Base-by-base conservation (phyloP, 139 green algal genomes). In the Medakamo hakoo region DNA sequence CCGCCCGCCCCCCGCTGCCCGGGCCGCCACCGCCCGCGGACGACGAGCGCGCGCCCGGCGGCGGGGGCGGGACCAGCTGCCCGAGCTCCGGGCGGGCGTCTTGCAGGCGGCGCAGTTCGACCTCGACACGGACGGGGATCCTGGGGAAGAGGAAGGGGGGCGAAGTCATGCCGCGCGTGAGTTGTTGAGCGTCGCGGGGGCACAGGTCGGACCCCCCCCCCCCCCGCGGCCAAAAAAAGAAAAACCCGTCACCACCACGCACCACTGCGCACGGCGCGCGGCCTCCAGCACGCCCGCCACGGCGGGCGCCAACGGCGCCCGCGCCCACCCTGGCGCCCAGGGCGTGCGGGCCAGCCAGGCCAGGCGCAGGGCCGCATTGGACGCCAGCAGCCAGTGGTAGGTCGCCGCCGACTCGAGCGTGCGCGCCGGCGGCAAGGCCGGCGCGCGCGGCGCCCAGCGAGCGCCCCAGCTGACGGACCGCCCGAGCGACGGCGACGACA, bases 111-210 rank as follows among this genome's bases (percentile, higher is more conserved):
- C 85, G 73, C 32, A 92, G 63, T 79, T 93, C 87, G 4, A 78
- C 85, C 71, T 97, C 91, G 5, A 97, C 68, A 0, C 91, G 79
- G 22, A 97, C 81, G 67, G 84, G 91, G 27, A 88, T 71, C 91
- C 91, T 97, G 78, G 93, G 88, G 60, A 84, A 92, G 4, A 67
- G 26, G 4, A 55, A 22, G 27, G 73, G 27, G 22, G 40, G 4
- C 3, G 55, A 26, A 5, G 3, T 19, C 0, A 2, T 18, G 30
- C n/a, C 24, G 31, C 26, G 27, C 5, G 28, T 27, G 20, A 26
- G 57, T 20, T 31, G 3, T 21, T 24, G 30, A 28, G 28, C 4
- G 30, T 31, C 4, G 22, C 31, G 30, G 20, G 18, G 19, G 26
- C 25, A 1, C 2, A 22, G 30, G 4, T 3, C 24, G 0, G 48